A percentile compares a stretch with the other conserved stretches of the same genome.
phyloP scores from a whole-genome alignment of 345 rosid species.

The Populus simonii region DNA sequence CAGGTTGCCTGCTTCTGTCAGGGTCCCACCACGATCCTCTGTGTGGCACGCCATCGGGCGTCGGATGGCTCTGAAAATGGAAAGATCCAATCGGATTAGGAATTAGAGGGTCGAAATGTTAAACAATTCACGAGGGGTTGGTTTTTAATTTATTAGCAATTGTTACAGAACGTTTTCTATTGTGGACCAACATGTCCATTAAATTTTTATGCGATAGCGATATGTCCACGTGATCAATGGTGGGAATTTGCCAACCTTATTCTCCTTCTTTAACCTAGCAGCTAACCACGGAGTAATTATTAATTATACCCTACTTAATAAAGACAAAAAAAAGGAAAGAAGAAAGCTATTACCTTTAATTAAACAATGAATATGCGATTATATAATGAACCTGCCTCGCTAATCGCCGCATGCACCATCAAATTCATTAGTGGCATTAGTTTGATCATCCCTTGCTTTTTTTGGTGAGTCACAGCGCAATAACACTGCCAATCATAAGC shows the following conservation, averaged over 20 bases:
- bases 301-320: background rate
- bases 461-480: constrained; percentile 33
- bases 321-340: background rate
- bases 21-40: background rate
- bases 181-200: constrained; percentile 25
- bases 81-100: background rate
- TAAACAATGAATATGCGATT: constrained; percentile 5
- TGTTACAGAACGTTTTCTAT: constrained; percentile 8
- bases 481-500: constrained; percentile 23
- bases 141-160: too few relatives aligned
- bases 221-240: constrained; percentile 32
- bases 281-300: constrained; percentile 7
- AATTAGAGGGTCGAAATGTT: background rate
- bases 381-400: constrained; percentile 6
- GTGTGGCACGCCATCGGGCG: constrained; percentile 4
- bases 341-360: background rate
- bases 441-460: background rate
- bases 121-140: background rate
- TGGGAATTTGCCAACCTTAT: constrained; percentile 32
- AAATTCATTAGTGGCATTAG: background rate
- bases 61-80: background rate
- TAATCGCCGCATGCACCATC: constrained; percentile 14
- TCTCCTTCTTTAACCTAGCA: background rate
- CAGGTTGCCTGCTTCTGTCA: constrained; percentile 14
- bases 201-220: constrained; percentile 25